Evolutionary conservation across 805 yeast species (phyloP), one percentile per base, ranked within the genome.

Genomic region (Wickerhamiella sergipiensis): DNA sequence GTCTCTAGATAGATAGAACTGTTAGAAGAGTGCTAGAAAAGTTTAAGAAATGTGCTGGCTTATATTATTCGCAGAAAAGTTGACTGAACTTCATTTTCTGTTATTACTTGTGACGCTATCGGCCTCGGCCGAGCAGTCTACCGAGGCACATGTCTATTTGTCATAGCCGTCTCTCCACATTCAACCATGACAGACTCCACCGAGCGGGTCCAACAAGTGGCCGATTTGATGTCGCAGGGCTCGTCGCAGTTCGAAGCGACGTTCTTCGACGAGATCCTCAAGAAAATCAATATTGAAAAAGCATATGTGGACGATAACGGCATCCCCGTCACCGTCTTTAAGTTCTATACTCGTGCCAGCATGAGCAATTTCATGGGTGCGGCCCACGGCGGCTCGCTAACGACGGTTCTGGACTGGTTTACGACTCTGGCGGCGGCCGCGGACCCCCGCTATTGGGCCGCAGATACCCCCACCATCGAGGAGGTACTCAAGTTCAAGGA

Each of bases 371-470:
- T 50, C 40, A 48, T 53, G 46, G 57, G 51, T 17, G 56, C 58
- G 51, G 61, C 62, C 23, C 69, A 65, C 50, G 69, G 69, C 17
- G 69, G 69, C 12, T 61, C 62, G 22, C 53, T 57, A 23, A 60
- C 66, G n/a, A 60, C 69, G 2, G 36, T 64, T 8, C 50, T 62
- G 7, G 62, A 65, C 42, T 40, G 55, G 40, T 50, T 53, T 44
- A 51, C 61, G n/a, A 50, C 57, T n/a, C 50, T 59, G 26, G 57
- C 63, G 6, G 48, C 55, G 13, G 54, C 58, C 6, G 61, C 53
- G 2, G 64, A 62, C 49, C 52, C 49, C 21, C 49, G 45, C 47
- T 59, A 57, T 53, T 65, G 63, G 63, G 38, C 49, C 8, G 53
- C 40, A 6, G 43, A 42, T 21, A 45, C 44, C 12, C 49, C 49